Conservation (phyloP, 257 asterid genomes). For the Mitragyna speciosa region DNA sequence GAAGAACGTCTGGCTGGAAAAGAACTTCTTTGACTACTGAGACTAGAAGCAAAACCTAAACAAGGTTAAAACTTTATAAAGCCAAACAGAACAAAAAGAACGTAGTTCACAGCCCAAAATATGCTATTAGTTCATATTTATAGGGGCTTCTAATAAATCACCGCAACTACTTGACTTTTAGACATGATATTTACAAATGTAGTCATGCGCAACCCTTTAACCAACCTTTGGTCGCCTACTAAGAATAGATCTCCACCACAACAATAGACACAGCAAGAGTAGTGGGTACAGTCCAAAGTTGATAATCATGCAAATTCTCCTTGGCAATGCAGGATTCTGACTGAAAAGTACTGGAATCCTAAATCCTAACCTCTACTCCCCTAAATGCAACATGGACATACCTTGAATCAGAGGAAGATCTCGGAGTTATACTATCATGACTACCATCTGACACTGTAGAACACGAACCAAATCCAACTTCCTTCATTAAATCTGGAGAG, state of each 20-base stretch:
- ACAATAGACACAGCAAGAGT: neutral
- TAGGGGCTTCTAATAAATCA: neutral
- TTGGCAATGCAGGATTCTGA: neutral
- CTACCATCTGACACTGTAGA: conserved; percentile 49
- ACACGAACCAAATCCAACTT: conserved; percentile 23
- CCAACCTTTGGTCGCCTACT: neutral
- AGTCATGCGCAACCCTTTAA: neutral
- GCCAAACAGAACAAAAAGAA: conserved; percentile 27
- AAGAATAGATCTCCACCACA: neutral
- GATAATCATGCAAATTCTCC: neutral
- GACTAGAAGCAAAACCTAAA: conserved; percentile 29
- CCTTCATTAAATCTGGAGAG: conserved; percentile 11
- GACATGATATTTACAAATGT: neutral
- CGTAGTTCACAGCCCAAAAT: neutral
- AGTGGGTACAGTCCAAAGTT: neutral
- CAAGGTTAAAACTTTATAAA: neutral
- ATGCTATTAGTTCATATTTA: too few species aligned
- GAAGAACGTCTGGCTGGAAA: conserved; percentile 67
- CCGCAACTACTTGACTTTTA: neutral
- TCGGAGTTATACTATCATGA: conserved; percentile 38
- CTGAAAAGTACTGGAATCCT: neutral
- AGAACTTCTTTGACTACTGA: conserved; percentile 35
- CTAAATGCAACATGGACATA: conserved; percentile 14
- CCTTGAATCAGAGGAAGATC: conserved; percentile 48
- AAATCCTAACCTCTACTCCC: neutral